phyloP scores from a whole-genome alignment of 1,284 basidiomycete genomes.

The Caloboletus inedulis region DNA sequence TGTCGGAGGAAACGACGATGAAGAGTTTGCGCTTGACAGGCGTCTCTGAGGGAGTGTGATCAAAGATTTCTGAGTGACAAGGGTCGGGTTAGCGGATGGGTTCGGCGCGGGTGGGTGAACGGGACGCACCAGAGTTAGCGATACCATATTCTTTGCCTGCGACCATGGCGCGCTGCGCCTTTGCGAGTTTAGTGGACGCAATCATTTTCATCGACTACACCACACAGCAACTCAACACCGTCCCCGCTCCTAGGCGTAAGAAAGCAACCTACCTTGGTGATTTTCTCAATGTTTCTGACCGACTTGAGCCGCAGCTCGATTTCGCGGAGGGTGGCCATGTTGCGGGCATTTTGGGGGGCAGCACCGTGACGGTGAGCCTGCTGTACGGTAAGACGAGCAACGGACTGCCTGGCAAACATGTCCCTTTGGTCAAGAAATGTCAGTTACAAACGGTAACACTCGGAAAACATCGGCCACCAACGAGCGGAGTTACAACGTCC shows the following conservation, averaged over 20 bases:
- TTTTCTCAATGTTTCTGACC: constrained; percentile 98
- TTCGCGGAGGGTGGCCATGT: constrained; percentile 97
- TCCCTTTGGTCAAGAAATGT: constrained; percentile 9
- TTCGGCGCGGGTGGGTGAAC: not conserved
- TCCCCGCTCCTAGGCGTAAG: not conserved
- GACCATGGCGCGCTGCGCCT: constrained; percentile 94
- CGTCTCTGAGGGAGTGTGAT: constrained; percentile 64
- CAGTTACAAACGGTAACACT: constrained; percentile 16
- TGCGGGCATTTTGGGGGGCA: constrained; percentile 66
- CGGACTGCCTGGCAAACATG: constrained; percentile 68
- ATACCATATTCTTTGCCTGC: constrained; percentile 92
- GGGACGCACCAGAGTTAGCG: constrained; percentile 83
- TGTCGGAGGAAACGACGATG: constrained; percentile 95
- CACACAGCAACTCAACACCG: constrained; percentile 1
- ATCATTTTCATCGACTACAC: constrained; percentile 98
- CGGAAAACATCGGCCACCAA: constrained; percentile 41
- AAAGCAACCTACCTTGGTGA: constrained; percentile 80
- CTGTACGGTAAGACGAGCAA: constrained; percentile 59
- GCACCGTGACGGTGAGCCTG: constrained; percentile 53
- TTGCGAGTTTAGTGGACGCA: constrained; percentile 95
- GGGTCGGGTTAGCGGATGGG: constrained; percentile 5
- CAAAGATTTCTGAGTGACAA: constrained; percentile 70
- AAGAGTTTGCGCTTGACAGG: constrained; percentile 76
- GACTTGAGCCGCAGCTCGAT: constrained; percentile 97
- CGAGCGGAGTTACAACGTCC: constrained; percentile 21